Evolutionary conservation across 352 stramenopile species (phyloP).

Genomic region (Blastocystis sp.): DNA sequence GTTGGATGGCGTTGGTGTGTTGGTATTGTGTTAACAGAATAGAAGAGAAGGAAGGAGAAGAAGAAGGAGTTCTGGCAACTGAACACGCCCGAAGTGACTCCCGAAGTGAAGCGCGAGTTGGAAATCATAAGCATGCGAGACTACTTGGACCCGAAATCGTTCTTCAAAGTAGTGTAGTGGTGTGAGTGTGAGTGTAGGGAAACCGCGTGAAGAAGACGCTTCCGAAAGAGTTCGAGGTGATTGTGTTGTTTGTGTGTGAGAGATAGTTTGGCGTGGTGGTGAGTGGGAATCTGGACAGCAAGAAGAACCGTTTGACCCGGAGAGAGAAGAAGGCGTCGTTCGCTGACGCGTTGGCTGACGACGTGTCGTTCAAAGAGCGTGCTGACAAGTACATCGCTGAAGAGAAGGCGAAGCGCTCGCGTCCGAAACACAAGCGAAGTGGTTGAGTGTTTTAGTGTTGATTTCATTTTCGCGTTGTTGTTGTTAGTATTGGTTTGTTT

Average conservation of each 20-base stretch:
- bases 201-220: slow-evolving; percentile 21
- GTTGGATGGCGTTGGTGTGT: neutral
- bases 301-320: slow-evolving; percentile 23
- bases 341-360: slow-evolving; percentile 1
- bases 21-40: neutral
- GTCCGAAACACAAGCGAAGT: neutral
- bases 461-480: too few species aligned
- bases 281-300: neutral
- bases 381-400: slow-evolving; percentile 4
- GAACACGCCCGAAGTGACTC: slow-evolving; percentile 62
- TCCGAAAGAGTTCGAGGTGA: slow-evolving; percentile 45
- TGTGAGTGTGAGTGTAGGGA: slow-evolving; percentile 18
- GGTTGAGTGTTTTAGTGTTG: slow-evolving; percentile 21
- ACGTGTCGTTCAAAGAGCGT: neutral
- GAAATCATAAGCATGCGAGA: slow-evolving; percentile 71
- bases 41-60: neutral
- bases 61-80: slow-evolving; percentile 46
- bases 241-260: neutral
- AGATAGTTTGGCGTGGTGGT: slow-evolving; percentile 36
- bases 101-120: slow-evolving; percentile 68
- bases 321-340: slow-evolving; percentile 26
- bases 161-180: slow-evolving; percentile 56
- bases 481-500: slow-evolving; percentile 6
- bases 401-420: slow-evolving; percentile 8
- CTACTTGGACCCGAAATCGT: slow-evolving; percentile 63